Evolutionary conservation across 2,329 filamentous ascomycete genomes (phyloP).

Genomic region (Aspergillus novofumigatus): DNA sequence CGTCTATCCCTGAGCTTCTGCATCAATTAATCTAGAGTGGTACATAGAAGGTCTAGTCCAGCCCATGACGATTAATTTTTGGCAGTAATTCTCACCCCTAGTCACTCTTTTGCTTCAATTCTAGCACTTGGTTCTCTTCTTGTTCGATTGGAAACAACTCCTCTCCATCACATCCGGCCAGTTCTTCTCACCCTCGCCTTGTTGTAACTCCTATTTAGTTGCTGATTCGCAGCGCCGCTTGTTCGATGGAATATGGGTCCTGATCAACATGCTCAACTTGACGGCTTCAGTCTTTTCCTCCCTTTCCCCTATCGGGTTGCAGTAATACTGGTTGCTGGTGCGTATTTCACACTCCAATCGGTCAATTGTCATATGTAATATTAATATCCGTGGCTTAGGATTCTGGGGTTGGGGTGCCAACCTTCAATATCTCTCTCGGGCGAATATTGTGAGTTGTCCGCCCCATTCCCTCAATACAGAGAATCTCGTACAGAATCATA

Average conservation of each 20-base stretch:
- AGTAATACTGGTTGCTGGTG: constrained; percentile 79
- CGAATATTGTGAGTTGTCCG: constrained; percentile 62
- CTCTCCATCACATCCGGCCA: constrained; percentile 6
- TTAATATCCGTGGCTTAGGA: constrained; percentile 48
- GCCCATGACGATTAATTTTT: constrained; percentile 1
- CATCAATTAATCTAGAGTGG: background rate
- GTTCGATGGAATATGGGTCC: constrained; percentile 40
- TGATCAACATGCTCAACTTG: constrained; percentile 51
- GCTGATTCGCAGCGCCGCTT: constrained; percentile 15
- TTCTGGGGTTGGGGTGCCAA: constrained; percentile 95
- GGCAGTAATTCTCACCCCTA: constrained; percentile 26
- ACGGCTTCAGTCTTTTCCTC: constrained; percentile 80
- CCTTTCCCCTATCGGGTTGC: constrained; percentile 88
- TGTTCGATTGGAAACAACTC: constrained; percentile 9
- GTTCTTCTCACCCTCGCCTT: constrained; percentile 2
- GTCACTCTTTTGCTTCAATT: constrained; percentile 30
- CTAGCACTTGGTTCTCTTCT: constrained; percentile 3
- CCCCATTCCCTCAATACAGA: background rate
- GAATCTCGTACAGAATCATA: background rate
- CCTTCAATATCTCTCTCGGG: constrained; percentile 74
- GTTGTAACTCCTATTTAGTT: constrained; percentile 10
- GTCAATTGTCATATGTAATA: background rate
- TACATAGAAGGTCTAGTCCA: background rate
- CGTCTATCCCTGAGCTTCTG: constrained; percentile 19
- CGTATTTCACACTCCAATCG: constrained; percentile 19